These are phyloP conservation scores for Leucosporidium scottii DNA, from an alignment of 768 basidiomycete species.

Conservation along the genomic window DNA sequence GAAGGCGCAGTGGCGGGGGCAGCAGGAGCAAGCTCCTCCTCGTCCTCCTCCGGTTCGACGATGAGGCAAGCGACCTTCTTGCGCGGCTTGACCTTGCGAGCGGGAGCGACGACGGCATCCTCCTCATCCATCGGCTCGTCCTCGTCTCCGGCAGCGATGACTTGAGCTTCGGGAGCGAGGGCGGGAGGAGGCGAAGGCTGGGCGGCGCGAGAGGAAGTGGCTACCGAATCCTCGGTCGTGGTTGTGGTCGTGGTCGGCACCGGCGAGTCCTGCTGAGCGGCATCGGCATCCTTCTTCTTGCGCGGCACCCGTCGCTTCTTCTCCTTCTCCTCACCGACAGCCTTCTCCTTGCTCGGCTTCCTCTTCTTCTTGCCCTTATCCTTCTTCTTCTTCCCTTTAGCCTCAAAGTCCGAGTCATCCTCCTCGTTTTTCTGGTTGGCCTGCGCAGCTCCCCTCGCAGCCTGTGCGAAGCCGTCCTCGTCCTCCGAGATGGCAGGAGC, in stretches of 20 bases:
- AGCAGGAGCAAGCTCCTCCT: not conserved
- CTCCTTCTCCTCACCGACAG: not conserved
- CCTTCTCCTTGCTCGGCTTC: not conserved
- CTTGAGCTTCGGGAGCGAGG: not conserved
- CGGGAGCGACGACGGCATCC: not conserved
- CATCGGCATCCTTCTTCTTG: no score
- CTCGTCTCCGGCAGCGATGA: not conserved
- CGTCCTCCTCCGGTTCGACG: slow-evolving; percentile 8
- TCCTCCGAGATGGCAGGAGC: slow-evolving; percentile 10
- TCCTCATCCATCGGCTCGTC: not conserved
- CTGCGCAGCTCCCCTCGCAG: not conserved
- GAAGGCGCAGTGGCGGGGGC: no score
- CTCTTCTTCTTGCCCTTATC: slow-evolving; percentile 7
- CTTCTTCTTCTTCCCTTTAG: not conserved
- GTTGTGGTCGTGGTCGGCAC: no score
- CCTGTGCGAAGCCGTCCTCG: not conserved
- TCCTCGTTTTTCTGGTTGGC: not conserved
- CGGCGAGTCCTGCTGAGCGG: not conserved
- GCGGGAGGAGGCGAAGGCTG: slow-evolving; percentile 33
- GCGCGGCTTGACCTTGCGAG: not conserved
- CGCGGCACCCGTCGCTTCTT: no score
- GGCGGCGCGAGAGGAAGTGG: slow-evolving; percentile 25
- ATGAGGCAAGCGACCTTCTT: slow-evolving; percentile 22
- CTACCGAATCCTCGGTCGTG: no score
- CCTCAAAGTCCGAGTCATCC: no score